These are phyloP conservation scores for Epichloe sylvatica DNA, from an alignment of 2,329 filamentous ascomycete species.

Conservation along the genomic window DNA sequence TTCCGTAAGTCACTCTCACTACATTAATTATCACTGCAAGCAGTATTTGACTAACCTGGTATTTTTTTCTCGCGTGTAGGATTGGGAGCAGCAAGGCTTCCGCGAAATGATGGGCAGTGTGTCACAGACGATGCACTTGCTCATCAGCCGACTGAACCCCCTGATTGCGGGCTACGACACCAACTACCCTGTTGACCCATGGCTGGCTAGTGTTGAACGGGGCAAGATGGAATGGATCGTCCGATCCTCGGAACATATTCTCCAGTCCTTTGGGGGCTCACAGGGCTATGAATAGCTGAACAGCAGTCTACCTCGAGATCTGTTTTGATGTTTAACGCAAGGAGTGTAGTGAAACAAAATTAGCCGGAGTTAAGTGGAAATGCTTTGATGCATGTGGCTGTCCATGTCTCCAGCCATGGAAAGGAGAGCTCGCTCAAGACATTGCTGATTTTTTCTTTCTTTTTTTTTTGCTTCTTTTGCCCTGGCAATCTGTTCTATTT, in stretches of 20 bases:
- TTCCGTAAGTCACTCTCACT: conserved; percentile 33
- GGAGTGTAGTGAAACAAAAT: background rate
- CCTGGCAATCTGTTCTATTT: background rate
- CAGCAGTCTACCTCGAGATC: background rate
- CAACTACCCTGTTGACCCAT: conserved; percentile 25
- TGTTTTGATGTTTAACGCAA: background rate
- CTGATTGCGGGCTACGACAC: conserved; percentile 21
- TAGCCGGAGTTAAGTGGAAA: background rate
- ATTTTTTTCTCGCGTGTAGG: conserved; percentile 12
- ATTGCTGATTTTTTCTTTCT: background rate
- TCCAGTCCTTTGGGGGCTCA: conserved; percentile 17
- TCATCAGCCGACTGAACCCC: conserved; percentile 20
- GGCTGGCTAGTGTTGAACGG: conserved; percentile 24
- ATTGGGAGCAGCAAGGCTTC: conserved; percentile 24
- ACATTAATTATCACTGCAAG: background rate
- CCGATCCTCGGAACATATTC: conserved; percentile 21
- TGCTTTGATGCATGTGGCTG: background rate
- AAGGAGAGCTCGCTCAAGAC: background rate
- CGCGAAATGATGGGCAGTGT: conserved; percentile 25
- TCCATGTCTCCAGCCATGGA: background rate
- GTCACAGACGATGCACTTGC: conserved; percentile 25
- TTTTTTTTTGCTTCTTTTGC: background rate
- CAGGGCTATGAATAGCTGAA: conserved; percentile 15
- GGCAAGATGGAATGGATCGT: conserved; percentile 27
- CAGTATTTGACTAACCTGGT: conserved; percentile 7